Base-by-base conservation (phyloP, 495 filamentous ascomycete species). In the Penicillium angulare region DNA sequence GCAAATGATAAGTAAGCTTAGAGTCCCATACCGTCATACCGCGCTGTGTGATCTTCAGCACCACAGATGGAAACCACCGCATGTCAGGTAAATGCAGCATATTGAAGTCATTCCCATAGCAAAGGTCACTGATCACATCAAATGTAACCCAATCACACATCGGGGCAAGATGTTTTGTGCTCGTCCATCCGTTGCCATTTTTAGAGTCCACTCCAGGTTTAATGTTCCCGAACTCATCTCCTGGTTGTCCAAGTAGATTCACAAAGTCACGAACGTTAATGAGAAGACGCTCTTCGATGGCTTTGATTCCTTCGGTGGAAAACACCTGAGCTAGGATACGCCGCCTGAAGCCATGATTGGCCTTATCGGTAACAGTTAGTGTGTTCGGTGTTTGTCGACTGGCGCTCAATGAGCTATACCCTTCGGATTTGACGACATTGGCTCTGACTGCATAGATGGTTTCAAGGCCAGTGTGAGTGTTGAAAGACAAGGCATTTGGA, bases 261-360 rank as follows among this genome's bases (percentile, higher is more conserved):
- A 39, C 26, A 27, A 53, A 53, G 10, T 43, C 50, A 6, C 29
- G 23, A n/a, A 52, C 23, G 4, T 46, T 52, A 7, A 5, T 9
- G 32, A 55, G n/a, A 29, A 59, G 52, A 8, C 43, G 27, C n/a
- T 53, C 55, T 47, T 74, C 70, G 27, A 68, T 50, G 9, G 51
- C 47, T 34, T 59, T 64, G 21, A 76, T 23, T 0, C 68, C 65
- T n/a, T 50, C 43, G 3, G 67, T 62, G 7, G 65, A 68, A 52
- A 74, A 75, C 0, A 63, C 71, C 8, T 68, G 73, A 1, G 55
- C 55, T 8, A 75, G 43, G 1, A 73, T 67, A 2, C 68, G 52
- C 4, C 72, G 55, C 43, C 73, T 75, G 7, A 66, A 66, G 8
- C 53, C 69, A 33, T 77, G 74, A 12, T 59, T 55, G 8, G 36